Conservation (phyloP, 352 stramenopile species). For the Globisporangium takayamanum region DNA sequence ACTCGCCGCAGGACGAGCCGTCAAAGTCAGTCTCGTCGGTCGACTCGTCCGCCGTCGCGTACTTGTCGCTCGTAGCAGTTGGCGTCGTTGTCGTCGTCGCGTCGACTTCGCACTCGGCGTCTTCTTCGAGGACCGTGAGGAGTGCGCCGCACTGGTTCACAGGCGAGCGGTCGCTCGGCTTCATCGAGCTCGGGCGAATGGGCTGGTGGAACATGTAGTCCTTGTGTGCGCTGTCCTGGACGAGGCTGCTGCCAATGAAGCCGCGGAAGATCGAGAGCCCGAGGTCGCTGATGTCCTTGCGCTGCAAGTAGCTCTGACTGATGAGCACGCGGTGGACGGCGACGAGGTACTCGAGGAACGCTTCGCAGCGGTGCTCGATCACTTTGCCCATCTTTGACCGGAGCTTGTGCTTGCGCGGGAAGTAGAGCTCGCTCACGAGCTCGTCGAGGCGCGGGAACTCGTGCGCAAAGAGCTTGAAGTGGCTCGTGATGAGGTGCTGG, state of each 20-base stretch:
- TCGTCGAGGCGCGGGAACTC: conserved; percentile 43
- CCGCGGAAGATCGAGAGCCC: conserved; percentile 60
- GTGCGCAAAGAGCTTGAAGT: conserved; percentile 49
- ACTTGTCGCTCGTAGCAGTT: conserved; percentile 7
- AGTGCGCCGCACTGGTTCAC: conserved; percentile 59
- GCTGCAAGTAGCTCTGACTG: conserved; percentile 46
- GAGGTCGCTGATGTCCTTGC: conserved; percentile 49
- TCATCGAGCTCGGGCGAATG: conserved; percentile 40
- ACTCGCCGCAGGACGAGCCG: conserved; percentile 24
- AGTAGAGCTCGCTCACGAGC: conserved; percentile 50
- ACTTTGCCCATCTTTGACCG: conserved; percentile 41
- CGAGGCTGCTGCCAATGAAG: conserved; percentile 55
- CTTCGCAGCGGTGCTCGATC: conserved; percentile 52
- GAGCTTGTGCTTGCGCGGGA: conserved; percentile 66
- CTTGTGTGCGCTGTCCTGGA: conserved; percentile 45
- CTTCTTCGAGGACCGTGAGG: conserved; percentile 55
- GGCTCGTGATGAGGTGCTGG: conserved; percentile 36
- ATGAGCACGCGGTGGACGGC: conserved; percentile 57
- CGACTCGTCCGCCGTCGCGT: conserved; percentile 19
- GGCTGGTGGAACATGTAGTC: conserved; percentile 52
- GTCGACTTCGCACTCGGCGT: conserved; percentile 21
- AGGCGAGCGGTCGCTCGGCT: conserved; percentile 32
- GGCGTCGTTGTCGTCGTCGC: conserved; percentile 8
- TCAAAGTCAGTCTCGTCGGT: conserved; percentile 25
- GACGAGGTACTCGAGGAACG: conserved; percentile 63